phyloP scores from a whole-genome alignment of 805 yeast genomes.

The Yarrowia sp. region DNA sequence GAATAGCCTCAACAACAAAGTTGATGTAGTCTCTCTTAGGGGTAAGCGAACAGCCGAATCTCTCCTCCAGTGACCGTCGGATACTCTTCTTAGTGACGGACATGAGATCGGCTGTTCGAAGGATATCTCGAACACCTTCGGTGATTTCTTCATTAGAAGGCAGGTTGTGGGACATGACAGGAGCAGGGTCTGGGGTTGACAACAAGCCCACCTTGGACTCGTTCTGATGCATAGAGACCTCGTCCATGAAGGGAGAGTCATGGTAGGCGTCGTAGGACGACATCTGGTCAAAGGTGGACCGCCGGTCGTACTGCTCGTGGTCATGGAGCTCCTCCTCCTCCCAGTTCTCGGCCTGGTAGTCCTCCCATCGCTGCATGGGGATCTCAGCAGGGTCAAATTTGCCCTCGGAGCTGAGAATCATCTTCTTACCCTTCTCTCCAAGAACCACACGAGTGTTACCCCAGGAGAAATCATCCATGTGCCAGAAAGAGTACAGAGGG shows the following conservation, averaged over 20 bases:
- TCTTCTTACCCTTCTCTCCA: conserved; percentile 60
- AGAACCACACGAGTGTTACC: conserved; percentile 66
- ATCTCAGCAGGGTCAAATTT: conserved; percentile 62
- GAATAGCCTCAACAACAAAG: conserved; percentile 52
- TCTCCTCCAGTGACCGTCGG: conserved; percentile 50
- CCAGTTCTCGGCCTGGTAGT: conserved; percentile 61
- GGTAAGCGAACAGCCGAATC: conserved; percentile 49
- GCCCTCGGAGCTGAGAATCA: conserved; percentile 58
- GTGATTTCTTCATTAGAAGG: conserved; percentile 52
- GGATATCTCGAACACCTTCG: conserved; percentile 50
- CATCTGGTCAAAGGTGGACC: conserved; percentile 26
- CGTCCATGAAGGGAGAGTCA: conserved; percentile 37
- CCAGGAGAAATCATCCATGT: conserved; percentile 73
- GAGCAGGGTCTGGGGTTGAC: conserved; percentile 20
- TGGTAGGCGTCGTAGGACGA: conserved; percentile 33
- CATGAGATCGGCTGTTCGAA: conserved; percentile 52
- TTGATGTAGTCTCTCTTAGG: conserved; percentile 52
- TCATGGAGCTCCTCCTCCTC: conserved; percentile 41
- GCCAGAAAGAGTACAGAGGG: conserved; percentile 67
- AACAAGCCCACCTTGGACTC: conserved; percentile 21
- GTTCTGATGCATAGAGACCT: conserved; percentile 34
- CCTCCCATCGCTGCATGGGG: conserved; percentile 64
- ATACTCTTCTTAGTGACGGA: conserved; percentile 52
- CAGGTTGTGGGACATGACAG: conserved; percentile 43
- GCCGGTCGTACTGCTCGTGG: conserved; percentile 30